A percentile compares a stretch with the other conserved stretches of the same genome.
These are phyloP conservation scores for Nothophoma quercina DNA, from an alignment of 2,329 filamentous ascomycete species.

Conservation along the genomic window DNA sequence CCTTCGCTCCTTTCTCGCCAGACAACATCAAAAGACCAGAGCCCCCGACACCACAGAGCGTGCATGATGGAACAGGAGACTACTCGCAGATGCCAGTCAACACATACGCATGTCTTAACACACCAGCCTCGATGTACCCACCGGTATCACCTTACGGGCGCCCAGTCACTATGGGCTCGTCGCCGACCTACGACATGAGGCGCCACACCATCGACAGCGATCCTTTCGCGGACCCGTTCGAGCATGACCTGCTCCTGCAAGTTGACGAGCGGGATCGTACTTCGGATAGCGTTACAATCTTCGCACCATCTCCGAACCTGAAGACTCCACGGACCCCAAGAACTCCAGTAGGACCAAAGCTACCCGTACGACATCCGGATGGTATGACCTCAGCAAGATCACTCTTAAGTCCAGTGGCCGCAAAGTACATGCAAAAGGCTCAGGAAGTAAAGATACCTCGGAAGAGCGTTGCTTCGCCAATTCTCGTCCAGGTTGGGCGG, in stretches of 20 bases:
- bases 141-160: constrained; percentile 33
- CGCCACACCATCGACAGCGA: constrained; percentile 23
- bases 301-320: constrained; percentile 28
- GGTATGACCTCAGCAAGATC: constrained; percentile 10
- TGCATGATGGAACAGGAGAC: constrained; percentile 24
- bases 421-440: constrained; percentile 13
- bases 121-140: constrained; percentile 28
- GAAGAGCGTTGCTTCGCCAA: constrained; percentile 13
- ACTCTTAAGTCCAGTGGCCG: constrained; percentile 12
- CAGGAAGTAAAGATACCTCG: constrained; percentile 16
- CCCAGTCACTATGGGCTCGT: constrained; percentile 8
- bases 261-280: constrained; percentile 40
- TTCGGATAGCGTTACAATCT: constrained; percentile 37
- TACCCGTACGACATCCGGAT: constrained; percentile 14
- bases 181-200: not conserved
- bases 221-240: constrained; percentile 35
- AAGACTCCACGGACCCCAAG: constrained; percentile 33
- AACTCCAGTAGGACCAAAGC: constrained; percentile 15
- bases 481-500: constrained; percentile 12
- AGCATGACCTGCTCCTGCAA: constrained; percentile 40
- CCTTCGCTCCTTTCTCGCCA: constrained; percentile 26
- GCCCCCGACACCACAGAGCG: constrained; percentile 4
- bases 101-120: constrained; percentile 24
- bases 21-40: constrained; percentile 24
- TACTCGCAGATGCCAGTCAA: constrained; percentile 26